phyloP scores from a whole-genome alignment of 2,329 filamentous ascomycete genomes.

The Westerdykella sp. region DNA sequence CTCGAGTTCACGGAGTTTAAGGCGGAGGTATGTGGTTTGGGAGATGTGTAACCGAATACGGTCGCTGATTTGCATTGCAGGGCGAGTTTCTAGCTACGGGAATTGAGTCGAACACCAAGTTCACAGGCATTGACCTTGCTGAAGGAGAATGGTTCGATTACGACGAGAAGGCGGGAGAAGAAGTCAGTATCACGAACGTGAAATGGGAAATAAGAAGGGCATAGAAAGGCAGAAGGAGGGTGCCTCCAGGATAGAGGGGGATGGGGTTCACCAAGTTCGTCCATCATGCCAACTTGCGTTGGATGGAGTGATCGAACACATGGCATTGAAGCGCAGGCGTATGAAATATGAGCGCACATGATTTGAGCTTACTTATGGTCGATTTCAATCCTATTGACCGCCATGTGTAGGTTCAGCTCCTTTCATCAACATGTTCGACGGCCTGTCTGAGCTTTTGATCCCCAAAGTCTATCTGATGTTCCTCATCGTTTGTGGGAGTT shows the following conservation, averaged over 20 bases:
- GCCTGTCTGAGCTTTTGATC: constrained; percentile 16
- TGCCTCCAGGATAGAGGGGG: too few species aligned
- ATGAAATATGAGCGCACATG: too few species aligned
- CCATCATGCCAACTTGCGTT: too few species aligned
- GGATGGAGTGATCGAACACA: too few species aligned
- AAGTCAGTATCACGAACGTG: constrained; percentile 86
- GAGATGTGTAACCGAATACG: constrained; percentile 2
- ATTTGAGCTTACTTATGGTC: too few species aligned
- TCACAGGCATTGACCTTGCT: constrained; percentile 69
- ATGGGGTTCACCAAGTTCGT: too few species aligned
- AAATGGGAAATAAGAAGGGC: constrained; percentile 78
- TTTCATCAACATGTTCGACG: constrained; percentile 16
- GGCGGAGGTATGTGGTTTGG: constrained; percentile 60
- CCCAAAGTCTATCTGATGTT: constrained; percentile 17
- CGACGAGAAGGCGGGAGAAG: constrained; percentile 85
- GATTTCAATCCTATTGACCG: background rate
- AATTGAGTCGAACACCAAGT: constrained; percentile 72
- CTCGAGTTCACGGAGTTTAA: constrained; percentile 89
- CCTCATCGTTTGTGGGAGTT: constrained; percentile 19
- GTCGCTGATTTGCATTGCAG: constrained; percentile 39
- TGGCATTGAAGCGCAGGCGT: too few species aligned
- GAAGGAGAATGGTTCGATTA: constrained; percentile 99
- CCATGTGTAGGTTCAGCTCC: constrained; percentile 4
- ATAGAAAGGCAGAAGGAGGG: constrained; percentile 28
- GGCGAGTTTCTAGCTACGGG: constrained; percentile 88